These are phyloP conservation scores for Venturia nashicola DNA, from an alignment of 2,329 filamentous ascomycete species.

Conservation along the genomic window DNA sequence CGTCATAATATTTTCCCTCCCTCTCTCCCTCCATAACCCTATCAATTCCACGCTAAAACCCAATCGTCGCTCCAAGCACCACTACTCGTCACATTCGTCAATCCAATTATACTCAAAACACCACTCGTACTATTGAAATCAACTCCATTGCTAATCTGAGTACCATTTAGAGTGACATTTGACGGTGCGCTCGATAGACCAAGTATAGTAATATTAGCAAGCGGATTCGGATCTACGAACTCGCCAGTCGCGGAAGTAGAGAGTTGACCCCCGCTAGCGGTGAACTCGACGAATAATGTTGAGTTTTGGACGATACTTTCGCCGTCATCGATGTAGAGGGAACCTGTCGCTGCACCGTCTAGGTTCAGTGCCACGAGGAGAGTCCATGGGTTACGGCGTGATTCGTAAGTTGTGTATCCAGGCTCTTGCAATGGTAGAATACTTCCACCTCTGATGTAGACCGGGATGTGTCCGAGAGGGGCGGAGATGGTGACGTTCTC, in stretches of 20 bases:
- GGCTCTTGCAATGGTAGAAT: slow-evolving; percentile 58
- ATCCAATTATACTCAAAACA: slow-evolving; percentile 37
- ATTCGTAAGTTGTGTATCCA: slow-evolving; percentile 52
- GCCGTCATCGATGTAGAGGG: slow-evolving; percentile 64
- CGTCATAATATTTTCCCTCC: neutral
- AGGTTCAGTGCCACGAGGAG: slow-evolving; percentile 49
- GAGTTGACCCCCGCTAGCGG: slow-evolving; percentile 31
- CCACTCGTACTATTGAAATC: slow-evolving; percentile 35
- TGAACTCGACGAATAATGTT: slow-evolving; percentile 43
- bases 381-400: slow-evolving; percentile 53
- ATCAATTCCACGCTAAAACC: slow-evolving; percentile 40
- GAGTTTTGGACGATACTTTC: slow-evolving; percentile 48
- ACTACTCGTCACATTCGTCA: slow-evolving; percentile 35
- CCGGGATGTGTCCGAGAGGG: slow-evolving; percentile 56
- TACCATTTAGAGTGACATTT: slow-evolving; percentile 41
- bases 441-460: slow-evolving; percentile 56
- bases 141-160: slow-evolving; percentile 32
- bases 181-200: slow-evolving; percentile 34
- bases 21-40: neutral
- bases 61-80: slow-evolving; percentile 49
- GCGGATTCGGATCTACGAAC: slow-evolving; percentile 43
- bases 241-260: slow-evolving; percentile 36
- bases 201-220: slow-evolving; percentile 52
- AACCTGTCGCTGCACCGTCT: slow-evolving; percentile 44
- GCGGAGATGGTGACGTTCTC: slow-evolving; percentile 49